Conservation (phyloP, 805 yeast genomes). For the Saturnispora silvae region DNA sequence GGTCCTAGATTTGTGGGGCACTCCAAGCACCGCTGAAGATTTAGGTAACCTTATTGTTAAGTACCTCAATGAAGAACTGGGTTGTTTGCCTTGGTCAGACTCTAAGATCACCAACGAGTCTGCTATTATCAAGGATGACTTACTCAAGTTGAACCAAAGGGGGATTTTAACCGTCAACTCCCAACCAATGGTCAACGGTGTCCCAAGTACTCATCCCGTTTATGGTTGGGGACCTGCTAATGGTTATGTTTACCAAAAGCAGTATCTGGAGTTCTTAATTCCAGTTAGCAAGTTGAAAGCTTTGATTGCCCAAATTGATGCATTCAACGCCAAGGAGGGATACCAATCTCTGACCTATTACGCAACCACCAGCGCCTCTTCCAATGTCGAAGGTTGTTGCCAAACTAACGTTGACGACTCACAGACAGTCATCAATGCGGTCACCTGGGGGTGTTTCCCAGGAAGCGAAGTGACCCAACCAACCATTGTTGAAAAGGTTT, state of each 20-base stretch:
- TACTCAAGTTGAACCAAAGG: constrained; percentile 52
- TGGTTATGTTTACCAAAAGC: constrained; percentile 92
- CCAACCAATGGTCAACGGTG: constrained; percentile 86
- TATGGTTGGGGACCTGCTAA: constrained; percentile 94
- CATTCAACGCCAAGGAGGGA: constrained; percentile 32
- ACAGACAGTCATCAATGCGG: constrained; percentile 72
- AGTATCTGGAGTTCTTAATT: constrained; percentile 77
- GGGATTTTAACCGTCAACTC: constrained; percentile 82
- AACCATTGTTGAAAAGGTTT: constrained; percentile 84
- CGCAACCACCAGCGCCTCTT: constrained; percentile 44
- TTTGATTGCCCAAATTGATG: constrained; percentile 36
- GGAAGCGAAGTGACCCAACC: constrained; percentile 93
- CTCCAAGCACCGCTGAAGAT: constrained; percentile 52
- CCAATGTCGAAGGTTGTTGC: too few species aligned
- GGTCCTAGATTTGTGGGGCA: constrained; percentile 83
- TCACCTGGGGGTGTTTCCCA: constrained; percentile 98
- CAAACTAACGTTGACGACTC: constrained; percentile 31
- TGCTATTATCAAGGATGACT: constrained; percentile 43
- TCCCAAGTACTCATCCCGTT: constrained; percentile 53
- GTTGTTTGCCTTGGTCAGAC: constrained; percentile 90
- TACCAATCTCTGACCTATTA: constrained; percentile 61
- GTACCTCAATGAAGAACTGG: constrained; percentile 63
- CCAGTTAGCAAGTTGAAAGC: constrained; percentile 37
- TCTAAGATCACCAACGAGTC: constrained; percentile 78
- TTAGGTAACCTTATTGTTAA: constrained; percentile 50